These are phyloP conservation scores for Pseudomassariella vexata DNA, from an alignment of 2,329 filamentous ascomycete genomes.

Conservation along the genomic window DNA sequence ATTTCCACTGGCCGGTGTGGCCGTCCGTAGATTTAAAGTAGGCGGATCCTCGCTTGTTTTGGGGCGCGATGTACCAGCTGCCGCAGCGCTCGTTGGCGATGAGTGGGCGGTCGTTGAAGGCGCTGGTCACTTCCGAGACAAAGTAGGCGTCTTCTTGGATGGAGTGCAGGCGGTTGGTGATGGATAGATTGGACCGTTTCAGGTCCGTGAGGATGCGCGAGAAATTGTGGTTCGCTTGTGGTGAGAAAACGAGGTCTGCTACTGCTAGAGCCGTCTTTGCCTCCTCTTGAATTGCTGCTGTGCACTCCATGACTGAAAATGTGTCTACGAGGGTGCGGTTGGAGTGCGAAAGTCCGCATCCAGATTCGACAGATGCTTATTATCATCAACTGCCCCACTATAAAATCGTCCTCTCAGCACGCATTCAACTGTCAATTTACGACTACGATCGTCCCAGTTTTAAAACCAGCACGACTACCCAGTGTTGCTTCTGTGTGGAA, in stretches of 20 bases:
- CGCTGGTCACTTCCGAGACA: conserved; percentile 53
- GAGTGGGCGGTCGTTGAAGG: conserved; percentile 60
- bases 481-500: too few relatives aligned
- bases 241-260: conserved; percentile 44
- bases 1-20: conserved; percentile 84
- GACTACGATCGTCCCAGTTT: too few relatives aligned
- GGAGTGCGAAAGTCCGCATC: too few relatives aligned
- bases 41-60: conserved; percentile 62
- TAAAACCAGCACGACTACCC: too few relatives aligned
- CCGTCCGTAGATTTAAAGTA: conserved; percentile 99
- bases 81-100: conserved; percentile 94
- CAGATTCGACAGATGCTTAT: too few relatives aligned
- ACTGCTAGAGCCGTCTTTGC: too few relatives aligned
- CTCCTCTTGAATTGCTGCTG: too few relatives aligned
- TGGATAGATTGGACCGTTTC: conserved; percentile 69
- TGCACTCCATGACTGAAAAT: too few relatives aligned
- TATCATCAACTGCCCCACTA: too few relatives aligned
- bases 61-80: conserved; percentile 81
- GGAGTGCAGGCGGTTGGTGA: conserved; percentile 75
- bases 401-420: too few relatives aligned
- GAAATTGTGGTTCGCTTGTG: conserved; percentile 56
- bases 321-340: too few relatives aligned
- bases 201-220: conserved; percentile 66
- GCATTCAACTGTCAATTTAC: too few relatives aligned
- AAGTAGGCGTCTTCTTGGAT: conserved; percentile 74